Percentiles rank a stretch among this genome's conserved stretches.
Evolutionary conservation across 179 eudicot species (phyloP).

Genomic region (Dionaea muscipula): DNA sequence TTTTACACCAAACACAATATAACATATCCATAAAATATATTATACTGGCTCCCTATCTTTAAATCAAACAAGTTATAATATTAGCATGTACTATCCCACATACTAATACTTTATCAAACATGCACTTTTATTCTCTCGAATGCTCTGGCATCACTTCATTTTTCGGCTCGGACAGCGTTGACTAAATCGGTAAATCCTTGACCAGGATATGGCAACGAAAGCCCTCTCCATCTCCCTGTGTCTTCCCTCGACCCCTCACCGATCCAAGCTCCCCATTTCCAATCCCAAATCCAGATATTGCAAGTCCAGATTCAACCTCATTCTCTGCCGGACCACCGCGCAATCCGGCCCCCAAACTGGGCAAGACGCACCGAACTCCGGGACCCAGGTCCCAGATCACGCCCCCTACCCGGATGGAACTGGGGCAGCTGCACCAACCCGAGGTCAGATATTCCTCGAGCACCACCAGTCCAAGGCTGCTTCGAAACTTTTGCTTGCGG

Average conservation of each 20-base stretch:
- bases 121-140: too few relatives aligned
- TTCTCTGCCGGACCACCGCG: slow-evolving; percentile 28
- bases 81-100: too few relatives aligned
- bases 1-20: too few relatives aligned
- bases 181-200: too few relatives aligned
- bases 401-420: slow-evolving; percentile 35
- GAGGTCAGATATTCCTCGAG: slow-evolving; percentile 59
- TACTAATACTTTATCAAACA: too few relatives aligned
- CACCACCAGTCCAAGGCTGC: slow-evolving; percentile 41
- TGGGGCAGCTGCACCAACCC: slow-evolving; percentile 64
- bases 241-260: slow-evolving; percentile 24
- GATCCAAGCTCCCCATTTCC: slow-evolving; percentile 19
- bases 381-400: slow-evolving; percentile 12
- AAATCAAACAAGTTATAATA: too few relatives aligned
- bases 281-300: slow-evolving; percentile 15
- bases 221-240: slow-evolving; percentile 25
- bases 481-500: slow-evolving; percentile 25
- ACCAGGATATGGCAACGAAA: slow-evolving; percentile 70
- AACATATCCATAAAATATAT: too few relatives aligned
- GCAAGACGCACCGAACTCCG: slow-evolving; percentile 11
- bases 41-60: too few relatives aligned
- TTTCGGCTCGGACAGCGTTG: too few relatives aligned
- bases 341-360: slow-evolving; percentile 24
- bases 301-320: slow-evolving; percentile 24
- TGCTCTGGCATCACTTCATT: too few relatives aligned